Base-by-base conservation (phyloP, 140 eudicot species). In the Ambrosia hybrid region DNA sequence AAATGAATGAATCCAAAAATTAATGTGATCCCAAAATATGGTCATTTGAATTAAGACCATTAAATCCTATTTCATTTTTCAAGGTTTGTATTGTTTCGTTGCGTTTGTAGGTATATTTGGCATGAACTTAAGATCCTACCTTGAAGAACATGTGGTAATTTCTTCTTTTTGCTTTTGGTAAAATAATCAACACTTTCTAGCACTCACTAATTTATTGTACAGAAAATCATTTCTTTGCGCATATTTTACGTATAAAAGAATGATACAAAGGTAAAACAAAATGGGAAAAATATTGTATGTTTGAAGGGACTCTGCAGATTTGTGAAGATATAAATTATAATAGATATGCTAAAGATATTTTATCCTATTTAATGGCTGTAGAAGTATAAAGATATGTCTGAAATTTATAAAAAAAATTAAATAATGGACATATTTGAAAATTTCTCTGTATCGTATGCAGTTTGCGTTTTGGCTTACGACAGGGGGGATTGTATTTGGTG, bases 381-480 rank as follows among this genome's bases (percentile, higher is more conserved):
- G 38, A 36, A 11, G 51, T 62, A 36, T 6, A 36, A 62, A 14
- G 3, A 10, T 30, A 10, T 30, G 66, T 36, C 48, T 61, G 2
- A 36, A 16, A 2, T 4, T 0, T 62, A 36, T 4, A 21, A 12
- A 34, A 21, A 21, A 21, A 21, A 21, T 21, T 21, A 21, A 21
- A 21, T 21, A 21, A 21, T 21, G 33, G 51, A 13, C 68, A 13
- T 37, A 37, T 62, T n/a, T 63, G 51, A 37, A 13, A 5, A 37
- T 13, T 65, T 8, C 6, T 64, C 7, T 2, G 6, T 64, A 9
- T 57, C 65, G 60, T 37, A 12, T 81, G 94, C 96, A 95, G 97
- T 86, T 79, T 64, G 99, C 99, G 17, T 95, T 95, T 79, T 95
- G 99, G 99, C 85, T 91, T 26, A 91, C 99, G 30, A 95, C 99